Evolutionary conservation across 352 stramenopile genomes (phyloP).

Genomic region (Pythium sukuiense): DNA sequence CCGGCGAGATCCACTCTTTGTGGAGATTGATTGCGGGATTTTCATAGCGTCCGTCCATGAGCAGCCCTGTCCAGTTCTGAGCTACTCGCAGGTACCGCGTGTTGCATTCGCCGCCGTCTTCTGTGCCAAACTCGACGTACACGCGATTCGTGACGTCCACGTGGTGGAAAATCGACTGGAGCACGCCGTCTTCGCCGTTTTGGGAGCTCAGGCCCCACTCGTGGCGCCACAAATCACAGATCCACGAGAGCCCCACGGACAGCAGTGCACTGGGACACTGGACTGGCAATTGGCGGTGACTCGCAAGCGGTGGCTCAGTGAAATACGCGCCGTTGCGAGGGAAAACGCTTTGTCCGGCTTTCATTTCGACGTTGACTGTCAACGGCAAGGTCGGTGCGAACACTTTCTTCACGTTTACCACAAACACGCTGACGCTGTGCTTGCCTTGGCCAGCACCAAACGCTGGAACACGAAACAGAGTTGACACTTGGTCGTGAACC

Average conservation of each 20-base stretch:
- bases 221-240: slow-evolving; percentile 61
- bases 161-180: slow-evolving; percentile 56
- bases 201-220: slow-evolving; percentile 67
- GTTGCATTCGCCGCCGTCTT: slow-evolving; percentile 60
- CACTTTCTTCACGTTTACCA: slow-evolving; percentile 50
- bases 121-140: slow-evolving; percentile 73
- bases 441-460: slow-evolving; percentile 29
- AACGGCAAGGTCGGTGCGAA: slow-evolving; percentile 27
- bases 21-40: slow-evolving; percentile 54
- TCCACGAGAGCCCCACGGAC: slow-evolving; percentile 27
- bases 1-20: slow-evolving; percentile 54
- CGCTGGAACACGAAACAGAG: slow-evolving; percentile 37
- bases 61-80: slow-evolving; percentile 50
- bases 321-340: slow-evolving; percentile 13
- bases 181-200: slow-evolving; percentile 72
- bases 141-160: slow-evolving; percentile 35
- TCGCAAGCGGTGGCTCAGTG: not conserved
- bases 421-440: slow-evolving; percentile 40
- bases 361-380: slow-evolving; percentile 21
- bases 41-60: slow-evolving; percentile 56
- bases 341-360: slow-evolving; percentile 21
- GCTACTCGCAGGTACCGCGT: slow-evolving; percentile 51
- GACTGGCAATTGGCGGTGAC: slow-evolving; percentile 7
- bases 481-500: slow-evolving; percentile 15
- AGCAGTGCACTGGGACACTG: slow-evolving; percentile 2